Percentiles rank a stretch among this genome's conserved stretches.
phyloP scores from a whole-genome alignment of 805 yeast species.

The Saccharomycopsis fermentans region DNA sequence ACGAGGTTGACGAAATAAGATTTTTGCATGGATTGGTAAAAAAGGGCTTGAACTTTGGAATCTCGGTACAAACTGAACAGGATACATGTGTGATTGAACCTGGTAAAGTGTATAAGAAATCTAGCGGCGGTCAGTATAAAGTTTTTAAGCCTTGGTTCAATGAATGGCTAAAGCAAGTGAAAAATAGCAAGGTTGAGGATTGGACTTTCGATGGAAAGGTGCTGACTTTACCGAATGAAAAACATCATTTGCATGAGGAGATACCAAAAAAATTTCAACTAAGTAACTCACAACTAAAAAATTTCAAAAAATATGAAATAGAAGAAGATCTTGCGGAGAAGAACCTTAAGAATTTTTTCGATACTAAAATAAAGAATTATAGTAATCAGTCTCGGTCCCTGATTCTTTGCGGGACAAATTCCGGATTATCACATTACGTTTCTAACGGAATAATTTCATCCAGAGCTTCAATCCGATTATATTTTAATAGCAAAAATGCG shows the following conservation, averaged over 20 bases:
- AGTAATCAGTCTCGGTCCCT: conserved; percentile 12
- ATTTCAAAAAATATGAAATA: conserved; percentile 23
- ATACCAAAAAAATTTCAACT: conserved; percentile 3
- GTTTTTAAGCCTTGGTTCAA: conserved; percentile 38
- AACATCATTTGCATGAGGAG: background rate
- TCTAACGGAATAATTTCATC: conserved; percentile 39
- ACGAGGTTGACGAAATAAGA: conserved; percentile 37
- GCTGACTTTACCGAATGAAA: background rate
- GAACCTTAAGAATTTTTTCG: background rate
- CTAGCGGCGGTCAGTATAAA: conserved; percentile 28
- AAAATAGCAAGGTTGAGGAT: conserved; percentile 15
- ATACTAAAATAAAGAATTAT: conserved; percentile 7
- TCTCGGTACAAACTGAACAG: conserved; percentile 26
- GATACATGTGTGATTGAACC: conserved; percentile 36
- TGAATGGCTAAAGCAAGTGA: conserved; percentile 29
- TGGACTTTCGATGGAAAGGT: background rate
- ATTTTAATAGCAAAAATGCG: background rate
- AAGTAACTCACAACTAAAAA: conserved; percentile 1
- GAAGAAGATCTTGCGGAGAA: conserved; percentile 29
- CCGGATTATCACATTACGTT: conserved; percentile 37
- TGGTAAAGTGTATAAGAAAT: conserved; percentile 27
- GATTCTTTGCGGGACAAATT: conserved; percentile 23
- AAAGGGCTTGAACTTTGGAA: conserved; percentile 17
- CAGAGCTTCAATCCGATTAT: conserved; percentile 21
- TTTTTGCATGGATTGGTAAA: conserved; percentile 22